phyloP scores from a whole-genome alignment of 2,329 filamentous ascomycete genomes.

The Aureobasidium pullulans region DNA sequence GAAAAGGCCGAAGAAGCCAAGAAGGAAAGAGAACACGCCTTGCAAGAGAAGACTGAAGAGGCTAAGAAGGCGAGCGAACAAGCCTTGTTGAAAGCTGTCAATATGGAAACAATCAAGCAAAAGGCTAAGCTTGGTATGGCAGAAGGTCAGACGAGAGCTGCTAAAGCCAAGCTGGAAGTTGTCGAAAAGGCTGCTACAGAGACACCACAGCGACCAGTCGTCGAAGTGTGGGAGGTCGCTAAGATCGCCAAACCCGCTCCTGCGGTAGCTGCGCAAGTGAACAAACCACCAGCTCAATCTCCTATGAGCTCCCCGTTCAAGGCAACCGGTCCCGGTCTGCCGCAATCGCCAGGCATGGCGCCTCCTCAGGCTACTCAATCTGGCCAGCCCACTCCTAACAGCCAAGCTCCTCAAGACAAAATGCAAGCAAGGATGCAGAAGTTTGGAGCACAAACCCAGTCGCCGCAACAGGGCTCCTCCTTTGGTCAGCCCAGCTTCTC shows the following conservation, averaged over 20 bases:
- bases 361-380: slow-evolving; percentile 4
- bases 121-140: slow-evolving; percentile 44
- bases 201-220: slow-evolving; percentile 75
- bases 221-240: slow-evolving; percentile 78
- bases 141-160: slow-evolving; percentile 63
- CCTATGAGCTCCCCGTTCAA: slow-evolving; percentile 18
- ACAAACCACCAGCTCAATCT: slow-evolving; percentile 17
- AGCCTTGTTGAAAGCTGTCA: slow-evolving; percentile 22
- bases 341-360: slow-evolving; percentile 5
- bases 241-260: slow-evolving; percentile 47
- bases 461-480: neutral
- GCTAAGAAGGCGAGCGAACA: slow-evolving; percentile 24
- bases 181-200: slow-evolving; percentile 77
- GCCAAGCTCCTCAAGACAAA: slow-evolving; percentile 18
- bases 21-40: slow-evolving; percentile 28
- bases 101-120: slow-evolving; percentile 34
- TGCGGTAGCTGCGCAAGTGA: slow-evolving; percentile 12
- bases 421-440: slow-evolving; percentile 21
- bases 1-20: slow-evolving; percentile 26
- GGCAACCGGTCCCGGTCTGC: slow-evolving; percentile 12
- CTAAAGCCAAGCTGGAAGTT: slow-evolving; percentile 65
- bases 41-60: slow-evolving; percentile 15
- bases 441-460: slow-evolving; percentile 18
- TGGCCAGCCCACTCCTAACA: neutral
- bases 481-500: slow-evolving; percentile 20